A percentile compares a stretch with the other conserved stretches of the same genome.
Conservation (phyloP, 1,284 basidiomycete species). For the Athelia sp. region DNA sequence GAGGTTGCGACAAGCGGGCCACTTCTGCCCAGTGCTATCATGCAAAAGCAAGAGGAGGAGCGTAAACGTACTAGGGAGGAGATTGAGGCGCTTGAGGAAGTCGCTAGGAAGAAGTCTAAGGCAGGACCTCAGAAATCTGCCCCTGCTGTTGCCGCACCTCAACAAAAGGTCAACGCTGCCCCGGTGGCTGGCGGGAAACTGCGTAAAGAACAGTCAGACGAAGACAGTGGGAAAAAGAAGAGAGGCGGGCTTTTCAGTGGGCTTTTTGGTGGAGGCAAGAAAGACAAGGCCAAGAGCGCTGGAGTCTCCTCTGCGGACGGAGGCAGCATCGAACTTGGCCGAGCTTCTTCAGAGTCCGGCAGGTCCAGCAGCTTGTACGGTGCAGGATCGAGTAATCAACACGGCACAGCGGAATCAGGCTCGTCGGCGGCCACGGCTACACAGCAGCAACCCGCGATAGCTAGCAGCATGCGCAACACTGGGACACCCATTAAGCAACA, state of each 20-base stretch:
- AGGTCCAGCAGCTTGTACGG: slow-evolving; percentile 28
- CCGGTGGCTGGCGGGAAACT: slow-evolving; percentile 44
- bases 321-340: slow-evolving; percentile 20
- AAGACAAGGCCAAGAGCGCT: slow-evolving; percentile 61
- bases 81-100: slow-evolving; percentile 51
- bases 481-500: slow-evolving; percentile 30
- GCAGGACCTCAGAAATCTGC: slow-evolving; percentile 19
- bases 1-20: slow-evolving; percentile 26
- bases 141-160: neutral
- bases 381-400: slow-evolving; percentile 18
- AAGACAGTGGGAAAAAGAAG: slow-evolving; percentile 35
- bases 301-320: slow-evolving; percentile 39
- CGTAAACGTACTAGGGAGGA: slow-evolving; percentile 59
- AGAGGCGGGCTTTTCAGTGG: slow-evolving; percentile 63
- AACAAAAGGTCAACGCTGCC: no score
- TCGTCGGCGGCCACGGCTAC: slow-evolving; percentile 44
- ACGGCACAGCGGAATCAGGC: slow-evolving; percentile 20
- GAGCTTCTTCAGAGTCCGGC: slow-evolving; percentile 51
- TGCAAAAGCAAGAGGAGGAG: slow-evolving; percentile 52
- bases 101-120: slow-evolving; percentile 47
- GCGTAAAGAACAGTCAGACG: slow-evolving; percentile 52
- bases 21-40: slow-evolving; percentile 39
- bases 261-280: slow-evolving; percentile 75
- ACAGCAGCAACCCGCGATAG: slow-evolving; percentile 35
- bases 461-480: neutral